Evolutionary conservation across 306 rosid genomes (phyloP).

Genomic region (Cucurbita pepo): DNA sequence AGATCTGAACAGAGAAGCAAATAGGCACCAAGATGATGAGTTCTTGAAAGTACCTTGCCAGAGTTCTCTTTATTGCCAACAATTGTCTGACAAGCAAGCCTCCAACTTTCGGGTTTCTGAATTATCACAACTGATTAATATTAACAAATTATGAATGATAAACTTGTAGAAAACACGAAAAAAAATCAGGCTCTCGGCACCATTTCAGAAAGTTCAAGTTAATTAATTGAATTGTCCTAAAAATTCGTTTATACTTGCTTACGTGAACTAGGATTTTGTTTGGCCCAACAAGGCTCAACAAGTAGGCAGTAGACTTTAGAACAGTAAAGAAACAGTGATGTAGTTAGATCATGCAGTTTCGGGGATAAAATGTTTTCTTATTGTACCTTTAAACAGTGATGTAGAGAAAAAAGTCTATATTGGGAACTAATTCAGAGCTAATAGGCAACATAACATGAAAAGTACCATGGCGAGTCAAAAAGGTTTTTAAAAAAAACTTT

Average conservation of each 20-base stretch:
- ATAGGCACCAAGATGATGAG: conserved; percentile 4
- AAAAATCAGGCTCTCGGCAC: not conserved
- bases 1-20: not conserved
- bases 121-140: conserved; percentile 1
- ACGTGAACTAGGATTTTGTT: not conserved
- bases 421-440: not conserved
- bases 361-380: not conserved
- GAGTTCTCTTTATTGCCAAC: conserved; percentile 85
- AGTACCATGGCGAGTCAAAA: not conserved
- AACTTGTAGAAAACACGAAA: not conserved
- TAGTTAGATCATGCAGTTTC: not conserved
- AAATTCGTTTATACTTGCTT: not conserved
- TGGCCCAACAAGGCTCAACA: not conserved
- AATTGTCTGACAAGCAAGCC: conserved; percentile 92
- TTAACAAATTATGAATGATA: not conserved
- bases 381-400: not conserved
- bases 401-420: not conserved
- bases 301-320: not conserved
- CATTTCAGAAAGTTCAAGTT: not conserved
- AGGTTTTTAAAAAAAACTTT: not conserved
- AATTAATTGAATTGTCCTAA: not conserved
- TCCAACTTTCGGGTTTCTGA: conserved; percentile 93
- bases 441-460: not conserved
- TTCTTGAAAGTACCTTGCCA: conserved; percentile 57
- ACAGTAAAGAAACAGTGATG: not conserved